Conservation (phyloP, 371 early-diverging fungal species). For the Vairimorpha necatrix region DNA sequence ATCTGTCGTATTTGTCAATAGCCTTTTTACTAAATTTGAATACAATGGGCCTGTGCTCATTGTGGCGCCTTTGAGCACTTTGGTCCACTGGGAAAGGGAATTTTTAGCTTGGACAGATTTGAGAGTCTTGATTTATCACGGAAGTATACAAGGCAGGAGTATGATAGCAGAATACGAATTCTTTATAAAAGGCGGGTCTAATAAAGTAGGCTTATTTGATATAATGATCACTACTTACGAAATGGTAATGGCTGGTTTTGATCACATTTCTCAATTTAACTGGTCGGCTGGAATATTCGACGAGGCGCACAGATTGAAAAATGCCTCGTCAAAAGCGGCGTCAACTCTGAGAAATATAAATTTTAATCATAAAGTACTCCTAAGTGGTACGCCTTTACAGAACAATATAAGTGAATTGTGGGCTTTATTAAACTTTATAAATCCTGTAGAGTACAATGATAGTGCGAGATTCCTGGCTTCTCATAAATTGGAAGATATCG, state of each 20-base stretch:
- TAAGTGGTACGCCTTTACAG: slow-evolving; percentile 96
- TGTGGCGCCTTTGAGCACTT: slow-evolving; percentile 90
- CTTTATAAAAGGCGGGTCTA: slow-evolving; percentile 68
- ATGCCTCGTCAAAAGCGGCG: slow-evolving; percentile 84
- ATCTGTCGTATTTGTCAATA: slow-evolving; percentile 78
- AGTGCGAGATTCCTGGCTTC: slow-evolving; percentile 88
- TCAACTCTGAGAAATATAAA: slow-evolving; percentile 77
- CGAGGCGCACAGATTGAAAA: slow-evolving; percentile 98
- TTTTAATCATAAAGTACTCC: slow-evolving; percentile 79
- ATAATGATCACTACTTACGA: slow-evolving; percentile 94
- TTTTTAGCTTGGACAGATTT: slow-evolving; percentile 86
- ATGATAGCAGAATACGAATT: slow-evolving; percentile 71
- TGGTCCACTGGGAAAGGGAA: slow-evolving; percentile 91
- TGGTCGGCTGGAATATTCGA: slow-evolving; percentile 93
- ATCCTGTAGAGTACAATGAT: slow-evolving; percentile 84
- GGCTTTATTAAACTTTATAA: slow-evolving; percentile 91
- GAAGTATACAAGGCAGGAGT: slow-evolving; percentile 72
- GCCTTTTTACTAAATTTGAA: slow-evolving; percentile 79
- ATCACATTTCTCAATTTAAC: slow-evolving; percentile 73
- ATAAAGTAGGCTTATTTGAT: slow-evolving; percentile 76
- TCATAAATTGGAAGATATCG: slow-evolving; percentile 80
- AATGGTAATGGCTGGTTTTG: slow-evolving; percentile 80
- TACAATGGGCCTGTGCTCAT: slow-evolving; percentile 75
- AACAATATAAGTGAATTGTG: slow-evolving; percentile 97
- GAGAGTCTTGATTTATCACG: slow-evolving; percentile 81